Evolutionary conservation across 306 rosid genomes (phyloP).

Genomic region (Bauhinia variegata): DNA sequence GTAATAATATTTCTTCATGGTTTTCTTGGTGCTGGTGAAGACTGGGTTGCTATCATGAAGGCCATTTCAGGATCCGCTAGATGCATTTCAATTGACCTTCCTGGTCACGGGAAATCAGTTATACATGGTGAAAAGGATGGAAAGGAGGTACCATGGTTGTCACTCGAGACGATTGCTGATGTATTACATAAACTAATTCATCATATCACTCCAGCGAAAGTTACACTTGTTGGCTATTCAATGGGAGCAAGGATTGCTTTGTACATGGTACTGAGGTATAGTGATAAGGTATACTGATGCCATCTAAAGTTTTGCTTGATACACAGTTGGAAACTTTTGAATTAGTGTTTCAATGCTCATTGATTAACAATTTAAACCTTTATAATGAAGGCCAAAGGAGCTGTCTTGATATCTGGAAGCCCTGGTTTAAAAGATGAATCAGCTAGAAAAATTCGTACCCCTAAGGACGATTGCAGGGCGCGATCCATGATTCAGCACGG

Average conservation of each 20-base stretch:
- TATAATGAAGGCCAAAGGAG: constrained; percentile 71
- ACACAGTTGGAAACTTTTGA: constrained; percentile 11
- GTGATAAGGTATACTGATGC: constrained; percentile 54
- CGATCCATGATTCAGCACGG: constrained; percentile 59
- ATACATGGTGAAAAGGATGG: constrained; percentile 40
- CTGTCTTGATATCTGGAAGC: constrained; percentile 81
- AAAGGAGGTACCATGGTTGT: constrained; percentile 47
- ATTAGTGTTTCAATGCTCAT: background rate
- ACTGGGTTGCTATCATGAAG: constrained; percentile 86
- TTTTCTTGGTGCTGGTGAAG: constrained; percentile 91
- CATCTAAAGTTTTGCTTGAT: constrained; percentile 21
- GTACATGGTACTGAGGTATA: constrained; percentile 74
- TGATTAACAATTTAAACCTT: constrained; percentile 34
- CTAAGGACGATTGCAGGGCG: constrained; percentile 86
- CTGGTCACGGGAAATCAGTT: constrained; percentile 81
- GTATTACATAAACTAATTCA: constrained; percentile 53
- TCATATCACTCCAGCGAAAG: constrained; percentile 60
- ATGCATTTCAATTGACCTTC: constrained; percentile 91
- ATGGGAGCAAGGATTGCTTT: constrained; percentile 95
- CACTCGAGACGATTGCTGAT: constrained; percentile 66
- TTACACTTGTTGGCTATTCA: constrained; percentile 83
- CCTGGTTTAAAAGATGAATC: constrained; percentile 78
- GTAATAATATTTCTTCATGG: constrained; percentile 85
- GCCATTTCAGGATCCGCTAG: constrained; percentile 73
- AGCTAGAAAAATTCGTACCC: constrained; percentile 73